Evolutionary conservation across 345 rosid species (phyloP), one percentile per base, ranked within the genome.

Genomic region (Aquilaria yunnanensis): DNA sequence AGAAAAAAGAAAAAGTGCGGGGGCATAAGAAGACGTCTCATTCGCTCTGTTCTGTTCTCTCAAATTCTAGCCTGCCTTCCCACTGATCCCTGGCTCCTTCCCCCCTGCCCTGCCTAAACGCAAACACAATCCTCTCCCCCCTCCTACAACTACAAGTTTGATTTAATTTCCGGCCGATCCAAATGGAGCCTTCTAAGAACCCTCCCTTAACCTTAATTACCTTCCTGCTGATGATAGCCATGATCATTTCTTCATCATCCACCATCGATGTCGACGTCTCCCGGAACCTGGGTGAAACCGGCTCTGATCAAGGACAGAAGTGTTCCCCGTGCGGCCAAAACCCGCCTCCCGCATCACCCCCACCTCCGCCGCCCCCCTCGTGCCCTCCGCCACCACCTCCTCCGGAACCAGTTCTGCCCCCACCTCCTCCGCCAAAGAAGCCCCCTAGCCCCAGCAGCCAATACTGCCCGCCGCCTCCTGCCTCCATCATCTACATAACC

Each of bases 301-400:
- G 63, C 12, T 4, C 61, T 66, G 70, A 32, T 63, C 67, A 61
- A 57, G 77, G 59, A 32, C 68, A 66, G 12, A 82, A 85, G 82
- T 9, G 72, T 23, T 83, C 87, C 9, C 57, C 79, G 13, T 85
- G 90, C 12, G 13, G 56, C 60, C 77, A 72, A 60, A 76, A 60
- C 51, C 85, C 90, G 51, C 85, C 89, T 14, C 88, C 85, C 1
- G 81, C 88, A 0, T 64, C 77, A 2, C 77, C 81, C 0, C 81
- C 77, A 3, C 75, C 76, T 6, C 77, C 81, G 0, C 65, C 74
- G 56, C 81, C 74, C 5, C 75, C 67, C 14, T 72, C 72, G 12
- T 77, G 70, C 54, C 79, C 79, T 13, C 80, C 83, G 33, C 83
- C 79, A 0, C 86, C 83, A 32, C 83, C 83, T 29, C 75, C 86